Base-by-base conservation (phyloP, 2,329 filamentous ascomycete genomes). In the Fusarium sulawesiense region DNA sequence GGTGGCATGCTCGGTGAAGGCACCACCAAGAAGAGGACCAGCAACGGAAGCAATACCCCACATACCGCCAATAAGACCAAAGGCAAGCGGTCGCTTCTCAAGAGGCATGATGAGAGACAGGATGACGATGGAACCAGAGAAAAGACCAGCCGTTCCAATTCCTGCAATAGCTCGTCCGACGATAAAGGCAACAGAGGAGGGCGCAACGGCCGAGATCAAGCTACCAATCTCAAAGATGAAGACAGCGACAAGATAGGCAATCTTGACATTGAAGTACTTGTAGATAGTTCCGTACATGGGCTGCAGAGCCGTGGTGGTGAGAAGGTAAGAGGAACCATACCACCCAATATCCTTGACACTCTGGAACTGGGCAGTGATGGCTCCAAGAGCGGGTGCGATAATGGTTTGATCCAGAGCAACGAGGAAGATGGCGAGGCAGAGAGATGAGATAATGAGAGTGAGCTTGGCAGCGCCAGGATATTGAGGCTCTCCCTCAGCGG, bases 31-130 rank as follows among this genome's bases (percentile, higher is more conserved):
- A 16, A 87, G 74, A 10, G 85, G 85, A 0, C 85, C 85, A 5
- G 82, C 82, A 9, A 87, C 84, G 29, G 78, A 81, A 44, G 86
- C 86, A 51, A 89, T 82, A 18, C 87, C 87, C 77, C 84, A 89
- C 80, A 88, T 86, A 51, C 81, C 84, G 13, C 84, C 85, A 42
- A 88, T 81, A 42, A 88, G 75, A 27, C 86, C 87, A 56, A 87
- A 87, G 25, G 84, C 86, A 30, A 86, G 76, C 10, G 84, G 87
- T 32, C 87, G 80, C 71, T 87, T 85, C 10, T 83, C 77, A 11
- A 89, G 80, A 7, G 87, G 87, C 49, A 89, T 79, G 8, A 82
- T 80, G 42, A 83, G 80, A 13, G 79, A 78, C 57, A 86, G 76
- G 50, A 86, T 84, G 42, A 85, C 82, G 23, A 85, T 82, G 44